Conservation (phyloP, 2,329 filamentous ascomycete species). For the Diaporthe batatas region DNA sequence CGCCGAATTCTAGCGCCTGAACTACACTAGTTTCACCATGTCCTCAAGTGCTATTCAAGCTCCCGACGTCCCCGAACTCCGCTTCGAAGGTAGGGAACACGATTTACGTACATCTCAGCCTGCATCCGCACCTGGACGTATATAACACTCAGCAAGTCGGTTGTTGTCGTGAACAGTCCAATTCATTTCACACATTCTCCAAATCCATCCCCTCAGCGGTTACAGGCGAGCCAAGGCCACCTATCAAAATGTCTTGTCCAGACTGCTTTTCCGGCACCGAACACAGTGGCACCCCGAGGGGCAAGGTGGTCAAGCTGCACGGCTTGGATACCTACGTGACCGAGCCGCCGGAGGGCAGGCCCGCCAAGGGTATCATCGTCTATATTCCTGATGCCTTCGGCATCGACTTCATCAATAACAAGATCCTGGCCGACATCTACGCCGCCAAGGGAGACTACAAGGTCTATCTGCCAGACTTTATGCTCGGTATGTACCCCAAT, state of each 20-base stretch:
- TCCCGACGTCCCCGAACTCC: background rate
- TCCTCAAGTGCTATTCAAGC: background rate
- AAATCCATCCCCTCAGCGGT: background rate
- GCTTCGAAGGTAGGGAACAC: background rate
- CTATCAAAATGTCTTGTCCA: constrained; percentile 51
- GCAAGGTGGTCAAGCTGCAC: constrained; percentile 60
- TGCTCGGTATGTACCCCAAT: constrained; percentile 51
- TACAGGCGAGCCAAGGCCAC: too few species aligned
- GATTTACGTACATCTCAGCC: background rate
- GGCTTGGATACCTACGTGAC: constrained; percentile 63
- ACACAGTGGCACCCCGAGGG: constrained; percentile 59
- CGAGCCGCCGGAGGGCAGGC: constrained; percentile 50
- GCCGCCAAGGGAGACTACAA: constrained; percentile 63
- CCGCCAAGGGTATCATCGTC: constrained; percentile 63
- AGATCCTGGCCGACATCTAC: constrained; percentile 66
- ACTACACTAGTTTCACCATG: background rate
- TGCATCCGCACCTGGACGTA: background rate
- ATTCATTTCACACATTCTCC: too few species aligned
- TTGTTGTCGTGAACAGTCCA: background rate
- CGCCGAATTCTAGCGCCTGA: background rate
- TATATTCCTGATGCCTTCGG: constrained; percentile 69
- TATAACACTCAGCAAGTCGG: background rate
- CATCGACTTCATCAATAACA: constrained; percentile 66
- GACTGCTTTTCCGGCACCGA: constrained; percentile 63
- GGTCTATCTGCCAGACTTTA: constrained; percentile 70